Percentiles rank a stretch among this genome's conserved stretches.
These are phyloP conservation scores for Filosporella fistucella DNA, from an alignment of 495 filamentous ascomycete species.

Conservation along the genomic window DNA sequence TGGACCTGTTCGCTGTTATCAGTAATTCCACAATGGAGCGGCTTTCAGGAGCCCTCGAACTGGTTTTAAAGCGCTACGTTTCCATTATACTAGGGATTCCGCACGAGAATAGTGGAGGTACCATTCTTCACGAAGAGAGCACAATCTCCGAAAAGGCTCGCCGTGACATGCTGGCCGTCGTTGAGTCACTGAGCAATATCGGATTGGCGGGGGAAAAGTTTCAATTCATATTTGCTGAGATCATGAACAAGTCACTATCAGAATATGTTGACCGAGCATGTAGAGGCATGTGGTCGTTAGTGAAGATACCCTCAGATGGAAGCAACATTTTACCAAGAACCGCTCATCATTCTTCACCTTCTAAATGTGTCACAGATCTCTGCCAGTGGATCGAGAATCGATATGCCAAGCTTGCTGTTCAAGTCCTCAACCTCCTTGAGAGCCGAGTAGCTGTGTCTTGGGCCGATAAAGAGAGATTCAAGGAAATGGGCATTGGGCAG, in stretches of 20 bases:
- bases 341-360: constrained; percentile 30
- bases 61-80: constrained; percentile 48
- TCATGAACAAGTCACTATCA: constrained; percentile 69
- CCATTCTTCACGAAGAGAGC: constrained; percentile 26
- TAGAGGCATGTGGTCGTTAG: constrained; percentile 43
- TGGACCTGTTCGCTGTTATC: constrained; percentile 62
- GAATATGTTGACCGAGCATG: constrained; percentile 45
- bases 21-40: constrained; percentile 56
- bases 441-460: constrained; percentile 37
- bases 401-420: constrained; percentile 60
- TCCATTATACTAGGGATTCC: constrained; percentile 53
- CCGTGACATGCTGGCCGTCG: constrained; percentile 48
- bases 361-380: constrained; percentile 51
- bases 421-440: constrained; percentile 49
- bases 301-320: not conserved
- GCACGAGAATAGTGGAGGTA: not conserved
- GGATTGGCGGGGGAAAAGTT: constrained; percentile 72
- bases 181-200: constrained; percentile 61
- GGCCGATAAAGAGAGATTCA: constrained; percentile 70
- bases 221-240: constrained; percentile 69
- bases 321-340: not conserved
- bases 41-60: constrained; percentile 45
- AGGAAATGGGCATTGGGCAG: constrained; percentile 70
- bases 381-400: constrained; percentile 69
- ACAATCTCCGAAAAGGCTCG: constrained; percentile 36